Percentiles rank a stretch among this genome's conserved stretches.
These are phyloP conservation scores for Parafenestella ontariensis DNA, from an alignment of 2,329 filamentous ascomycete genomes.

Conservation along the genomic window DNA sequence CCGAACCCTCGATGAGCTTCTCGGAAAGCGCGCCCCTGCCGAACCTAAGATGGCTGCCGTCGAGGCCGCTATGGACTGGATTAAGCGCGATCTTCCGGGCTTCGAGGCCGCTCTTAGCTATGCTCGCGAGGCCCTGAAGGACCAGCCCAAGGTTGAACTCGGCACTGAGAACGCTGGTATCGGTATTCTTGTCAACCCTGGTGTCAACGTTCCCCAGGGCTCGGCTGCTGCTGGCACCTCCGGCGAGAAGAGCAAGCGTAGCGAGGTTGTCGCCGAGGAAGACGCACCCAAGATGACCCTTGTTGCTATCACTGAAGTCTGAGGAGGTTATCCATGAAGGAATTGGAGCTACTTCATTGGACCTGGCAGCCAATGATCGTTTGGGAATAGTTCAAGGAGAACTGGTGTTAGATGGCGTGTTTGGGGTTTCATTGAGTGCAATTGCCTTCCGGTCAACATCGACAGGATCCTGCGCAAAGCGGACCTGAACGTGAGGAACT, in stretches of 20 bases:
- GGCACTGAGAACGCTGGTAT: constrained; percentile 56
- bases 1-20: constrained; percentile 33
- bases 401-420: neutral
- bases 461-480: constrained; percentile 2
- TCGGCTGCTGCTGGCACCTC: constrained; percentile 47
- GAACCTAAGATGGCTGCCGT: constrained; percentile 40
- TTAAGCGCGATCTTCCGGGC: constrained; percentile 58
- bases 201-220: constrained; percentile 47
- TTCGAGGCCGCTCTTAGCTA: constrained; percentile 58
- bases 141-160: constrained; percentile 58
- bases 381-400: neutral
- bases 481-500: constrained; percentile 16
- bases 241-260: constrained; percentile 31
- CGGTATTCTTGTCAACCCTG: constrained; percentile 47
- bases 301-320: constrained; percentile 50
- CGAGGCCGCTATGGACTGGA: constrained; percentile 45
- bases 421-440: neutral
- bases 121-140: constrained; percentile 56
- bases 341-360: constrained; percentile 2
- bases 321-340: constrained; percentile 10
- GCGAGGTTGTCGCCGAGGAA: constrained; percentile 39
- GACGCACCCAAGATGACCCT: constrained; percentile 49
- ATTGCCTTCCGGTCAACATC: constrained; percentile 14
- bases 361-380: too few relatives aligned
- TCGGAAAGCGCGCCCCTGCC: constrained; percentile 36